Percentiles rank a stretch among this genome's conserved stretches.
phyloP scores from a whole-genome alignment of 2,329 filamentous ascomycete species.

The Pestalotiopsis sp. region DNA sequence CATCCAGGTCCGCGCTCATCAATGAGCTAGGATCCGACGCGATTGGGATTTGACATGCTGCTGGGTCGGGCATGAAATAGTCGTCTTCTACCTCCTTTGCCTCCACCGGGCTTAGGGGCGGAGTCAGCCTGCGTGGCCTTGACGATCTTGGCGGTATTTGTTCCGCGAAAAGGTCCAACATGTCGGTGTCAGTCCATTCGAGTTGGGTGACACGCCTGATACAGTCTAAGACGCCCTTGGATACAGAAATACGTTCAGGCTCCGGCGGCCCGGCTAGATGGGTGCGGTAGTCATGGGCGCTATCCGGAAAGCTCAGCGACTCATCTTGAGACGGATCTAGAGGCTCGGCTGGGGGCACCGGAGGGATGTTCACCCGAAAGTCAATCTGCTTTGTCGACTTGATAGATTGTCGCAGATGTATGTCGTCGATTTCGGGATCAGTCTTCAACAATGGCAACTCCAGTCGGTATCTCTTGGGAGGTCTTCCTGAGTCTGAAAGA shows the following conservation, averaged over 20 bases:
- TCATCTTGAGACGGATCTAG: slow-evolving; percentile 24
- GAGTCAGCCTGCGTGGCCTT: slow-evolving; percentile 25
- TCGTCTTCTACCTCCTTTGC: slow-evolving; percentile 11
- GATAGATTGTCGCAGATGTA: slow-evolving; percentile 20
- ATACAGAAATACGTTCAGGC: slow-evolving; percentile 23
- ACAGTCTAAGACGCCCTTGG: slow-evolving; percentile 19
- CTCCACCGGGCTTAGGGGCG: slow-evolving; percentile 24
- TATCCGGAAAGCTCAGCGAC: slow-evolving; percentile 23
- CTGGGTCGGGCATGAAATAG: slow-evolving; percentile 22
- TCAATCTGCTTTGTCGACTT: slow-evolving; percentile 12
- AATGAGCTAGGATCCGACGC: slow-evolving; percentile 26
- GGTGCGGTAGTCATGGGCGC: slow-evolving; percentile 15
- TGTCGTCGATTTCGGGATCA: slow-evolving; percentile 28
- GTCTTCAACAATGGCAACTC: slow-evolving; percentile 24
- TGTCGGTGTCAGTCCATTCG: slow-evolving; percentile 18
- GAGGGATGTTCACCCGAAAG: slow-evolving; percentile 6
- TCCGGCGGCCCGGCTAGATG: slow-evolving; percentile 11
- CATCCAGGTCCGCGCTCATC: slow-evolving; percentile 25
- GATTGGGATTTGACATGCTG: slow-evolving; percentile 25
- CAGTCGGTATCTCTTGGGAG: slow-evolving; percentile 22
- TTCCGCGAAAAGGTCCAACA: slow-evolving; percentile 13
- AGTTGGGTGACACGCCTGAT: slow-evolving; percentile 18
- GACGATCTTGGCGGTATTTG: slow-evolving; percentile 11
- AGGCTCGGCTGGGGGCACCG: slow-evolving; percentile 23
- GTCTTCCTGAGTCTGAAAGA: slow-evolving; percentile 10